Conservation (phyloP, 345 rosid genomes). For the Microthlaspi erraticum region DNA sequence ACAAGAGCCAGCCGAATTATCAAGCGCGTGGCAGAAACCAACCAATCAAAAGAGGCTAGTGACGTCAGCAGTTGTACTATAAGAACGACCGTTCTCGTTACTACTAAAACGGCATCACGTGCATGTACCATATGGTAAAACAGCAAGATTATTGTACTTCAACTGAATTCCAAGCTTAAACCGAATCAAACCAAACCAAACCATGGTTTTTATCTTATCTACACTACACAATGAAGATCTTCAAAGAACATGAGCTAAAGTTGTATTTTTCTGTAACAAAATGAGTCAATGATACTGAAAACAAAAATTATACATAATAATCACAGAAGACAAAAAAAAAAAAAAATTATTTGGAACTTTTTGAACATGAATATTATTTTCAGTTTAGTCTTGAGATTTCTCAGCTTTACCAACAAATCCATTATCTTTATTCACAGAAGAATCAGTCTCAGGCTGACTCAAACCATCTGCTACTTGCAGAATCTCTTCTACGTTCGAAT, state of each 20-base stretch:
- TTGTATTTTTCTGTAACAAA: too few species aligned
- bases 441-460: constrained; percentile 44
- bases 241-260: too few species aligned
- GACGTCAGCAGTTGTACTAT: neutral
- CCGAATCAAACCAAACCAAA: too few species aligned
- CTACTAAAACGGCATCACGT: neutral
- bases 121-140: neutral
- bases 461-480: constrained; percentile 40
- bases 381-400: constrained; percentile 35
- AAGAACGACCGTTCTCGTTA: neutral
- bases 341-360: neutral
- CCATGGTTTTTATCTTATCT: too few species aligned
- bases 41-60: constrained; percentile 8
- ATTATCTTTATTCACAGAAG: constrained; percentile 43
- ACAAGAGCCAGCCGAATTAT: neutral
- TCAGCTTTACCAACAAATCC: constrained; percentile 47
- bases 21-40: neutral
- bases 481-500: constrained; percentile 20
- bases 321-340: neutral
- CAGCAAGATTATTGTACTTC: neutral
- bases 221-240: too few species aligned
- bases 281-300: too few species aligned
- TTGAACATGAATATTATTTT: neutral
- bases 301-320: too few species aligned
- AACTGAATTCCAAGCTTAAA: too few species aligned